Evolutionary conservation across 371 early-diverging fungal species (phyloP), one percentile per base, ranked within the genome.

Genomic region (Vairimorpha ceranae): DNA sequence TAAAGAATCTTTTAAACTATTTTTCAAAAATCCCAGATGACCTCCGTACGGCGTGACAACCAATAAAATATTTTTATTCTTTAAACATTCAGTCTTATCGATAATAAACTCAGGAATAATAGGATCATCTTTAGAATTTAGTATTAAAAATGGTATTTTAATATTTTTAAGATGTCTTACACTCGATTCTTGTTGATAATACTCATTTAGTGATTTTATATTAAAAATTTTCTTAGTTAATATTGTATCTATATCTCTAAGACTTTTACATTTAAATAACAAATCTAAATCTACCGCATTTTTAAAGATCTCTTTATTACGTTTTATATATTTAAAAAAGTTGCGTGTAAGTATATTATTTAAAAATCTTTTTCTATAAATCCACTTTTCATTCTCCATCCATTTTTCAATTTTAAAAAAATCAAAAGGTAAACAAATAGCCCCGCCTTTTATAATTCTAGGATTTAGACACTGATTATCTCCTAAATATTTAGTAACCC

Each of bases 51-150:
- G 78, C 0, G 92, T 91, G 8, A 90, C 87, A 0, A 91, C 92
- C n/a, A 96, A 78, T 0, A 93, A 61, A 35, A 91, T 86, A 80
- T 89, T 85, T 17, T 90, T 90, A 77, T 95, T 96, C 21, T 83
- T 77, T 65, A 79, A 75, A 70, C 86, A 85, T 76, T 89, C 89
- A 43, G 89, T 86, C 30, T 82, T 85, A 0, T 93, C 92, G 19
- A 92, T 88, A n/a, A 87, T 84, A 52, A 87, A 83, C 4, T 67
- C 72, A 0, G 86, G 85, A 3, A 90, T 87, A 70, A 96, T 88
- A 4, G 94, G 94, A 80, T 96, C 97, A 81, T 95, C 94, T 72
- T 87, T 68, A 19, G 94, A 89, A 63, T 88, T 90, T 29, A 92
- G 83, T 71, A 91, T 89, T 15, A 93, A 80, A 69, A 90, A 85